Evolutionary conservation across 2,329 filamentous ascomycete species (phyloP).

Genomic region (Xylariaceae sp.): DNA sequence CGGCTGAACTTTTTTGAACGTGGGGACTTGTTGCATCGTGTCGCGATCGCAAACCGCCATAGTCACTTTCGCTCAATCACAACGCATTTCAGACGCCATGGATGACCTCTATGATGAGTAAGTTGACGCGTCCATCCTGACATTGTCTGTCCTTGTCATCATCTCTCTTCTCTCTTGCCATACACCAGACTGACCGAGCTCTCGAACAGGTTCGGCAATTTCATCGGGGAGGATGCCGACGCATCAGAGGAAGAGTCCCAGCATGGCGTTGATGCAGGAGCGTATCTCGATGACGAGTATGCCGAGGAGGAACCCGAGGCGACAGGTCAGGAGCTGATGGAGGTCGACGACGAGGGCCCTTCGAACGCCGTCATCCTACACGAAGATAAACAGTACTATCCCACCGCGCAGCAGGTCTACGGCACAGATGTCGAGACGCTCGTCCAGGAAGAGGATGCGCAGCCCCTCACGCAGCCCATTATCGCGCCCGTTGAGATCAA

Average conservation of each 20-base stretch:
- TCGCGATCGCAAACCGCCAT: conserved; percentile 8
- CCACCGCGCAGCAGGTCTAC: conserved; percentile 94
- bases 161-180: not conserved
- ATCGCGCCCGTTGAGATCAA: conserved; percentile 89
- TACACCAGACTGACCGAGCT: conserved; percentile 17
- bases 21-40: conserved; percentile 11
- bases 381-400: conserved; percentile 99
- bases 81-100: conserved; percentile 48
- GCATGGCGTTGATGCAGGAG: conserved; percentile 65
- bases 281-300: conserved; percentile 79
- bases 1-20: conserved; percentile 12
- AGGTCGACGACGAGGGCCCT: conserved; percentile 81
- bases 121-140: conserved; percentile 17
- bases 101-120: conserved; percentile 98
- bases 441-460: conserved; percentile 95
- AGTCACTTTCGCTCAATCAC: conserved; percentile 21
- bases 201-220: conserved; percentile 79
- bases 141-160: not conserved
- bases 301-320: conserved; percentile 57
- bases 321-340: conserved; percentile 82
- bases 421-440: conserved; percentile 90
- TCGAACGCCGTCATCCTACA: conserved; percentile 97
- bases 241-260: conserved; percentile 84
- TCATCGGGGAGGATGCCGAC: conserved; percentile 83
- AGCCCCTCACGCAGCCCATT: conserved; percentile 86